Conservation (phyloP, 768 basidiomycete species). For the Epithele typhae region DNA sequence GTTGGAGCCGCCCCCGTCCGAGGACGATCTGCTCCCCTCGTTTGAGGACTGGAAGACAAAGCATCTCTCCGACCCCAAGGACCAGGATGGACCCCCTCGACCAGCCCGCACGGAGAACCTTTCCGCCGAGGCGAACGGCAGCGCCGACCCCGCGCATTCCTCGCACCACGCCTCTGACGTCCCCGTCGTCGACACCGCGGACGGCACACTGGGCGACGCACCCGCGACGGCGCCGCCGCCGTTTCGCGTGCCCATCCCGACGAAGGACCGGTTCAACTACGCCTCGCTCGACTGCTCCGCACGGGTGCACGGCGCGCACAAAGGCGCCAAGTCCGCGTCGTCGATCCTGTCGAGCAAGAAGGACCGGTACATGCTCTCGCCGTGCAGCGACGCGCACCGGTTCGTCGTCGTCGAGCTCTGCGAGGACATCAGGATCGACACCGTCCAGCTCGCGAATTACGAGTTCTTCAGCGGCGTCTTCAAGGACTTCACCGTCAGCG, state of each 20-base stretch:
- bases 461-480: conserved; percentile 98
- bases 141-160: neutral
- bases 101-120: conserved; percentile 11
- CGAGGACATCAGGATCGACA: conserved; percentile 96
- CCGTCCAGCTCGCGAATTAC: conserved; percentile 92
- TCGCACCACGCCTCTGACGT: neutral
- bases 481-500: conserved; percentile 85
- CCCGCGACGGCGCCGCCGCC: neutral
- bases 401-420: conserved; percentile 95
- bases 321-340: conserved; percentile 74
- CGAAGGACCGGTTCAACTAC: conserved; percentile 91
- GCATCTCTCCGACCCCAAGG: conserved; percentile 37
- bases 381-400: conserved; percentile 62
- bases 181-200: neutral
- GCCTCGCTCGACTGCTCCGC: conserved; percentile 92
- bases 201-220: conserved; percentile 4
- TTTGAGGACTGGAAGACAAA: conserved; percentile 89
- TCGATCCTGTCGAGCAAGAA: conserved; percentile 85
- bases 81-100: conserved; percentile 1
- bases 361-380: conserved; percentile 96
- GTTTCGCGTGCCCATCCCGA: conserved; percentile 63
- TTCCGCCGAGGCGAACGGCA: neutral
- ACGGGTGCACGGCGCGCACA: conserved; percentile 81
- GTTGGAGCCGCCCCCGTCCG: conserved; percentile 42
- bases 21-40: conserved; percentile 65